Conservation (phyloP, 2,329 filamentous ascomycete species). For the Trichoderma sp. region DNA sequence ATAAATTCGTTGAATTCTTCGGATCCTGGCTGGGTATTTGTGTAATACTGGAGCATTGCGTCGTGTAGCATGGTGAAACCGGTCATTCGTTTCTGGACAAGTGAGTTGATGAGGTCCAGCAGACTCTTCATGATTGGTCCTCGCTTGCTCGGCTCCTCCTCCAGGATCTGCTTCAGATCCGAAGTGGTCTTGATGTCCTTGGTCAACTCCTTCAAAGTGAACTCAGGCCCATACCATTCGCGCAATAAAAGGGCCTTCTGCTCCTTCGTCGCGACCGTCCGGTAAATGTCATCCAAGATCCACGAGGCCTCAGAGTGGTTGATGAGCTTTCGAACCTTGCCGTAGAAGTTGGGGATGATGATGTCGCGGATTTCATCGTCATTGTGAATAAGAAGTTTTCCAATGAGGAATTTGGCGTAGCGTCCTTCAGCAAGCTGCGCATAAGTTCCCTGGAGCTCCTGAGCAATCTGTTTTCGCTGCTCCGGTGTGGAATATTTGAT, state of each 20-base stretch:
- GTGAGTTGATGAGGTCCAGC: conserved; percentile 80
- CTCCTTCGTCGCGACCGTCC: conserved; percentile 77
- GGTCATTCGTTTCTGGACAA: conserved; percentile 94
- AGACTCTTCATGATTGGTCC: conserved; percentile 83
- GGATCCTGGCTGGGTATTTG: conserved; percentile 72
- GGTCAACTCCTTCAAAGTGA: conserved; percentile 68
- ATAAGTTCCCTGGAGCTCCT: conserved; percentile 82
- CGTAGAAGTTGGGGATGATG: conserved; percentile 93
- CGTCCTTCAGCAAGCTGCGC: conserved; percentile 84
- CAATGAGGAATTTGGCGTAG: conserved; percentile 96
- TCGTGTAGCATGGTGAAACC: conserved; percentile 98
- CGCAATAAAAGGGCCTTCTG: conserved; percentile 83
- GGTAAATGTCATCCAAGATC: conserved; percentile 97
- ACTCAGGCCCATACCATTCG: conserved; percentile 97
- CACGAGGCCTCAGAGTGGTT: conserved; percentile 95
- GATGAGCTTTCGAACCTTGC: conserved; percentile 86
- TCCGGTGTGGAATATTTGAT: conserved; percentile 89
- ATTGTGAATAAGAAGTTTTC: conserved; percentile 91
- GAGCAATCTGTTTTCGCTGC: conserved; percentile 82
- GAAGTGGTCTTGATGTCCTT: conserved; percentile 56
- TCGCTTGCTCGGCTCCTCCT: conserved; percentile 78
- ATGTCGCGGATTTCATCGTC: conserved; percentile 82
- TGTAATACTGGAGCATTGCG: conserved; percentile 95
- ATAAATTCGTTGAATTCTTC: conserved; percentile 84
- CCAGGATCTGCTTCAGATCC: conserved; percentile 73